Conservation (phyloP, 352 stramenopile species). For the Phytophthora macrochlamydospora region DNA sequence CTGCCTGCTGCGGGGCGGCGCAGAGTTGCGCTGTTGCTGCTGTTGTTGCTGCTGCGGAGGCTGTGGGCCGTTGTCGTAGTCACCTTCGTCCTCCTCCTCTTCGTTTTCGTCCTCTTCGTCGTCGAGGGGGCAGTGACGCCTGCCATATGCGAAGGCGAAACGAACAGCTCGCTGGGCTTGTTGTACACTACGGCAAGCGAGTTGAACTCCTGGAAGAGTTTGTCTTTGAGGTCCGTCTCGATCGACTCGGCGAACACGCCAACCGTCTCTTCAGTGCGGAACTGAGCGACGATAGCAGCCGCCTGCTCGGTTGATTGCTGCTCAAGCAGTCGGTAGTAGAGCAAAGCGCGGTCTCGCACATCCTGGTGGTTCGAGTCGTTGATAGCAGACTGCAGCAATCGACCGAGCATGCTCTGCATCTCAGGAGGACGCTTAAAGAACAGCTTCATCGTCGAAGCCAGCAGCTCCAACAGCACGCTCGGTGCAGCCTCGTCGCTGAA, state of each 20-base stretch:
- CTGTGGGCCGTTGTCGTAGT: constrained; percentile 30
- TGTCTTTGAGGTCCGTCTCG: constrained; percentile 84
- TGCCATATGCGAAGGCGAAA: constrained; percentile 77
- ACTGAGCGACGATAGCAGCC: constrained; percentile 86
- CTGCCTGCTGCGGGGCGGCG: constrained; percentile 24
- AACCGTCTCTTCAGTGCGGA: constrained; percentile 77
- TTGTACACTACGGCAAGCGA: constrained; percentile 97
- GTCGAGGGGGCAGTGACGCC: constrained; percentile 34
- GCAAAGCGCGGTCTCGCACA: constrained; percentile 96
- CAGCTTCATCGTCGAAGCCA: constrained; percentile 96
- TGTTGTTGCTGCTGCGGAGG: constrained; percentile 41
- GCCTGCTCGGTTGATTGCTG: constrained; percentile 93
- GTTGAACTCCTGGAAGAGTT: constrained; percentile 97
- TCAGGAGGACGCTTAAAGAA: constrained; percentile 99
- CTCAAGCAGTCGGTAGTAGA: constrained; percentile 97
- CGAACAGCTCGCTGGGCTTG: constrained; percentile 96
- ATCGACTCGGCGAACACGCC: constrained; percentile 87
- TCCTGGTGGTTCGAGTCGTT: constrained; percentile 96
- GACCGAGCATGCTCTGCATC: constrained; percentile 97
- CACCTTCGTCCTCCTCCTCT: constrained; percentile 42
- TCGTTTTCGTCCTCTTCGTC: constrained; percentile 60
- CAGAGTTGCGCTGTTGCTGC: constrained; percentile 55
- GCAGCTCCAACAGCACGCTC: constrained; percentile 93
- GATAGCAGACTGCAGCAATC: constrained; percentile 93
- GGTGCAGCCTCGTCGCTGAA: constrained; percentile 92